A percentile compares a stretch with the other conserved stretches of the same genome.
Conservation (phyloP, 352 stramenopile genomes). For the Peronospora destructor region DNA sequence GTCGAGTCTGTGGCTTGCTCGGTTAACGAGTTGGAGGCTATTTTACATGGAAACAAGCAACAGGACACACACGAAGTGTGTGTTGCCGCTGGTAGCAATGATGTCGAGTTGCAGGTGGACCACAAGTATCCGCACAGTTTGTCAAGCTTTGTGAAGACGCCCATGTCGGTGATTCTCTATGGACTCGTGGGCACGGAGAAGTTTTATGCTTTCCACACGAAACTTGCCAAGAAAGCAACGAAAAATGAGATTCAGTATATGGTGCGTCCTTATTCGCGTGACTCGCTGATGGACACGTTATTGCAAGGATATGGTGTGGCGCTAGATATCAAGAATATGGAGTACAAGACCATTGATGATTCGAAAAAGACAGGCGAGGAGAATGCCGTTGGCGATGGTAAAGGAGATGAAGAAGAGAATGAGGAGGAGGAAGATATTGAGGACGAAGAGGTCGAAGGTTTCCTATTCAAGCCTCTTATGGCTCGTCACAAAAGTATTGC, state of each 20-base stretch:
- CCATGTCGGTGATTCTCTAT: conserved; percentile 73
- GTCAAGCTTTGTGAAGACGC: conserved; percentile 5
- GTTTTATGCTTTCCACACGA: conserved; percentile 68
- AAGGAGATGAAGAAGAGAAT: conserved; percentile 36
- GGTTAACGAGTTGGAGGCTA: conserved; percentile 33
- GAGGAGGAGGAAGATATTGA: conserved; percentile 33
- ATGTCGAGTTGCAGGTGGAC: conserved; percentile 58
- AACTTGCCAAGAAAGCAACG: conserved; percentile 52
- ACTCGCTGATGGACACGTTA: conserved; percentile 63
- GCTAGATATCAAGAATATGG: conserved; percentile 95
- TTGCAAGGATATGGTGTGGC: conserved; percentile 89
- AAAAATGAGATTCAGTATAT: conserved; percentile 70
- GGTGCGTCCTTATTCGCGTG: conserved; percentile 65
- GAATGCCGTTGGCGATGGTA: conserved; percentile 23
- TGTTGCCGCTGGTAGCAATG: conserved; percentile 55
- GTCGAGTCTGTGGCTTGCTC: conserved; percentile 62
- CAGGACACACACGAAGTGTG: conserved; percentile 28
- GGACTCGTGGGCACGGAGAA: conserved; percentile 57
- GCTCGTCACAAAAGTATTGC: conserved; percentile 38
- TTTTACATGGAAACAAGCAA: conserved; percentile 25
- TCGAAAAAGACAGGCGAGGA: conserved; percentile 52
- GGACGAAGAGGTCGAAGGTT: conserved; percentile 58
- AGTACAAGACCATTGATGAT: conserved; percentile 95
- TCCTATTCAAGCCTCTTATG: conserved; percentile 56
- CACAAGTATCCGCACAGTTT: conserved; percentile 60